Evolutionary conservation across 2,329 filamentous ascomycete genomes (phyloP).

Genomic region (Alternaria ventricosa): DNA sequence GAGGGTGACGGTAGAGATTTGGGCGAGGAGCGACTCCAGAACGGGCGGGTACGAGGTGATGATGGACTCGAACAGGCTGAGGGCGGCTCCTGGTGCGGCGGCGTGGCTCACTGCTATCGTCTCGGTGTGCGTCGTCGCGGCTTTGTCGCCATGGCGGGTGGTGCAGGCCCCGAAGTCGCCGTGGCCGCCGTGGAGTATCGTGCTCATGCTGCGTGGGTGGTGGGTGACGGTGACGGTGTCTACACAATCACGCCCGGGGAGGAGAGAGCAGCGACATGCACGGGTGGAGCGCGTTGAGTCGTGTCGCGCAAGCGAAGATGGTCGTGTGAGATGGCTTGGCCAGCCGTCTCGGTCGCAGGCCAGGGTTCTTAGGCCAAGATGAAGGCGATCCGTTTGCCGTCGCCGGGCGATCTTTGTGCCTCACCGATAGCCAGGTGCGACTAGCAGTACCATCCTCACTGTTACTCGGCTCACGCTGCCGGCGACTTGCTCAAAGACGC

Average conservation of each 20-base stretch:
- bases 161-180: slow-evolving; percentile 26
- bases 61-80: slow-evolving; percentile 59
- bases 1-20: slow-evolving; percentile 63
- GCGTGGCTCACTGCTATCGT: slow-evolving; percentile 1
- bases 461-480: neutral
- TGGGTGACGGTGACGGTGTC: slow-evolving; percentile 18
- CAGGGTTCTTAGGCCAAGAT: slow-evolving; percentile 16
- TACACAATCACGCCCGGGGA: slow-evolving; percentile 33
- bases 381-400: slow-evolving; percentile 15
- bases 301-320: slow-evolving; percentile 29
- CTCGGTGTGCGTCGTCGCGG: slow-evolving; percentile 7
- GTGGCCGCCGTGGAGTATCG: slow-evolving; percentile 20
- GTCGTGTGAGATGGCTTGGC: slow-evolving; percentile 31
- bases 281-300: slow-evolving; percentile 28
- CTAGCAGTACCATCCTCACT: neutral
- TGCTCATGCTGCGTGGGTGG: slow-evolving; percentile 37
- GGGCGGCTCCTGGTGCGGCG: slow-evolving; percentile 12
- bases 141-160: slow-evolving; percentile 2
- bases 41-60: slow-evolving; percentile 64
- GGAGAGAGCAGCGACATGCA: slow-evolving; percentile 38
- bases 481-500: neutral
- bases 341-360: slow-evolving; percentile 10
- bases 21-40: slow-evolving; percentile 64
- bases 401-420: slow-evolving; percentile 9
- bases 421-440: neutral